Conservation (phyloP, 108 stramenopile species). For the Asterionellopsis glacialis region DNA sequence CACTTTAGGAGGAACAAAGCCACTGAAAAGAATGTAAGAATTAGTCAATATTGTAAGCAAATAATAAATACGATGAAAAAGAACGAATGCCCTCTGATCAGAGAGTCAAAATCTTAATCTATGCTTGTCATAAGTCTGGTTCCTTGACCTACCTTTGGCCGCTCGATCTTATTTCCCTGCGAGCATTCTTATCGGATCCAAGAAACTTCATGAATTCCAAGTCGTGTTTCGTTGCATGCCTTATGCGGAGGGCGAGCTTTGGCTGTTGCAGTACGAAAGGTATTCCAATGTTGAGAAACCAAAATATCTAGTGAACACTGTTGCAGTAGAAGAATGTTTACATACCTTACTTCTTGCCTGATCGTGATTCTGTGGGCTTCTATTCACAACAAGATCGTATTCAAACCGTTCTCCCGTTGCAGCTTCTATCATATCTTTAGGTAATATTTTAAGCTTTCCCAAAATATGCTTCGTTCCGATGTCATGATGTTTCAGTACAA, state of each 20-base stretch:
- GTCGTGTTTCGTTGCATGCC: slow-evolving; percentile 33
- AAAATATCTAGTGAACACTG: no score
- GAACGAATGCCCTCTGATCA: no score
- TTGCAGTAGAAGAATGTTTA: no score
- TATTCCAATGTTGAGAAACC: no score
- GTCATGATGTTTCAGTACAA: slow-evolving; percentile 53
- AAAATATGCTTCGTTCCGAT: slow-evolving; percentile 25
- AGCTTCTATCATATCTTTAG: neutral
- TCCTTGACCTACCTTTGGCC: no score
- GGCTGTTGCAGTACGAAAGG: no score
- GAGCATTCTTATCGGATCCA: slow-evolving; percentile 8
- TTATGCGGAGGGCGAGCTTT: slow-evolving; percentile 24
- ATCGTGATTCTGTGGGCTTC: neutral
- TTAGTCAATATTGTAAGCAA: no score
- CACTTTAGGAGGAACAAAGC: no score
- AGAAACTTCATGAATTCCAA: slow-evolving; percentile 35
- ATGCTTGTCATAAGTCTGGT: no score
- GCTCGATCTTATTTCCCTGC: neutral
- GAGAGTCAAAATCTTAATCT: no score
- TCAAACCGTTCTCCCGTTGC: neutral
- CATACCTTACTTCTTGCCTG: slow-evolving; percentile 9
- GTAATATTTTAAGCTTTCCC: slow-evolving; percentile 24
- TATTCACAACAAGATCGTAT: neutral
- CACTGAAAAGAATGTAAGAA: no score
- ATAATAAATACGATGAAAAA: no score